Percentiles rank a stretch among this genome's conserved stretches.
Evolutionary conservation across 2,329 filamentous ascomycete species (phyloP).

Genomic region (Ophiognomonia clavigignenti-juglandacearum): DNA sequence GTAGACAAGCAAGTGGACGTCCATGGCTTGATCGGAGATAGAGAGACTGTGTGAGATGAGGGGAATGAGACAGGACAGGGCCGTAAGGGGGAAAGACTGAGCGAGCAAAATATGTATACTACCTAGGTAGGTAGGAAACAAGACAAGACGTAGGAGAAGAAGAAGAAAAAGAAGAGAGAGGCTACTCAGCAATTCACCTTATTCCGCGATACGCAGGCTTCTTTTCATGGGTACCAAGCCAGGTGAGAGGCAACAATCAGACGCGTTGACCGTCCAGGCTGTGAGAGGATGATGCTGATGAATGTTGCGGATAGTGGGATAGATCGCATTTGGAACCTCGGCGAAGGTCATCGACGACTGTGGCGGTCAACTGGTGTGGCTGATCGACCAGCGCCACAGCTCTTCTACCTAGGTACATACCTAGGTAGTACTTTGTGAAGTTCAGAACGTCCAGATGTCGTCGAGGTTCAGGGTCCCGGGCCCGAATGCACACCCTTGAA

Average conservation of each 20-base stretch:
- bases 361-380: neutral
- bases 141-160: neutral
- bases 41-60: too few relatives aligned
- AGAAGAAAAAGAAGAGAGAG: neutral
- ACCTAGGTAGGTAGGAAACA: neutral
- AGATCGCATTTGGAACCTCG: slow-evolving; percentile 5
- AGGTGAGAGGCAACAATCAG: slow-evolving; percentile 9
- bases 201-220: neutral
- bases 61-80: too few relatives aligned
- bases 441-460: too few relatives aligned
- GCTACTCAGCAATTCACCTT: too few relatives aligned
- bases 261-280: slow-evolving; percentile 9
- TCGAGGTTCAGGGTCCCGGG: too few relatives aligned
- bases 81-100: neutral
- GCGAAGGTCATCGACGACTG: slow-evolving; percentile 1
- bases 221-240: neutral
- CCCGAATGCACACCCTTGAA: too few relatives aligned
- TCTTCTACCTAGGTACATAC: too few relatives aligned
- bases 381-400: too few relatives aligned
- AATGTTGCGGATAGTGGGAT: neutral
- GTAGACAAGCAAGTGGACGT: slow-evolving; percentile 73
- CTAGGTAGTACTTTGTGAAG: too few relatives aligned
- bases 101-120: slow-evolving; percentile 1
- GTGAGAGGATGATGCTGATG: slow-evolving; percentile 1
- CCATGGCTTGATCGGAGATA: slow-evolving; percentile 44